Percentiles rank a stretch among this genome's conserved stretches.
phyloP scores from a whole-genome alignment of 2,329 filamentous ascomycete species.

The Cladosporium sp. region DNA sequence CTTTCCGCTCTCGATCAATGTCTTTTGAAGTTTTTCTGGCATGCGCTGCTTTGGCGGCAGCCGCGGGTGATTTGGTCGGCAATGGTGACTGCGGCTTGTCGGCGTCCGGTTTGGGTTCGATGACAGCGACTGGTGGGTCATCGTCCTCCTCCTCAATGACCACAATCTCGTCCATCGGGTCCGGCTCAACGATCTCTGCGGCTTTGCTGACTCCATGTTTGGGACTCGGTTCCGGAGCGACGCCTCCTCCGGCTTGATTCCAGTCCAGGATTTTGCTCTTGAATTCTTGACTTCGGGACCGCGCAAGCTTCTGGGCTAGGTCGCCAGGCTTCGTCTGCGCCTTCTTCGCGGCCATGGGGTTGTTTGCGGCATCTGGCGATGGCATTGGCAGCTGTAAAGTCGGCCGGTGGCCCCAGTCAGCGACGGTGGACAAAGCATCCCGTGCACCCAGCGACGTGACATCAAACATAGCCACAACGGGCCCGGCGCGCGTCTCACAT shows the following conservation, averaged over 20 bases:
- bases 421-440: conserved; percentile 30
- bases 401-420: conserved; percentile 32
- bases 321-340: conserved; percentile 35
- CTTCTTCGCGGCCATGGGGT: conserved; percentile 29
- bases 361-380: conserved; percentile 27
- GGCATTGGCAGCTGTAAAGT: conserved; percentile 35
- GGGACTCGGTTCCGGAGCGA: conserved; percentile 32
- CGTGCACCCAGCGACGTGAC: conserved; percentile 28
- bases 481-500: conserved; percentile 18
- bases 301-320: conserved; percentile 33
- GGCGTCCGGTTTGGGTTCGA: conserved; percentile 18
- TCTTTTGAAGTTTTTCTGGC: conserved; percentile 31
- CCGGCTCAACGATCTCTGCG: neutral
- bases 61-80: conserved; percentile 6
- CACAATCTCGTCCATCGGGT: conserved; percentile 27
- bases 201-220: conserved; percentile 27
- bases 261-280: conserved; percentile 37
- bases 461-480: conserved; percentile 29
- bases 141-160: conserved; percentile 27
- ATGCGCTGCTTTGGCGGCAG: conserved; percentile 13
- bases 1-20: conserved; percentile 38
- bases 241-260: conserved; percentile 35
- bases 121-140: conserved; percentile 15
- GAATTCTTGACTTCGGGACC: conserved; percentile 38
- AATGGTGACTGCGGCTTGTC: conserved; percentile 13